Conservation (phyloP, 768 basidiomycete genomes). For the Peribolospora kevripleyi region DNA sequence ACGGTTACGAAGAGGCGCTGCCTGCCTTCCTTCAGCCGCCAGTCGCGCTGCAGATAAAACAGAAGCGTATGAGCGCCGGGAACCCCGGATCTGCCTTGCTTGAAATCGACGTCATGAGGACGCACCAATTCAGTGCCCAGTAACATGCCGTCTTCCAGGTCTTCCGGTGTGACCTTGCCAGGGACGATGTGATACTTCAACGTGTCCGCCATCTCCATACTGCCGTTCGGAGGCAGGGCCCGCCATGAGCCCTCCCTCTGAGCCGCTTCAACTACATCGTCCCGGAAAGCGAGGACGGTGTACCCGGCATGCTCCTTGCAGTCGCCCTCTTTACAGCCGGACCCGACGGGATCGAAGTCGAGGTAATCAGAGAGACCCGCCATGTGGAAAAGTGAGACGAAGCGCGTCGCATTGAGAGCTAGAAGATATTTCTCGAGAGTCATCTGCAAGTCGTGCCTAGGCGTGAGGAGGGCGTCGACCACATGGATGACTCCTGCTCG, state of each 20-base stretch:
- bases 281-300: constrained; percentile 77
- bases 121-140: constrained; percentile 48
- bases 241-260: background rate
- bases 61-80: no score
- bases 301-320: constrained; percentile 22
- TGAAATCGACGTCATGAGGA: no score
- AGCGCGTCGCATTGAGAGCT: constrained; percentile 68
- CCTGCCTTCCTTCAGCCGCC: constrained; percentile 22
- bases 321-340: constrained; percentile 27
- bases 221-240: constrained; percentile 36
- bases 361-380: constrained; percentile 36
- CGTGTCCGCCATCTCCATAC: constrained; percentile 41
- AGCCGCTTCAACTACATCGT: constrained; percentile 39
- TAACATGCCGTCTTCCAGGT: constrained; percentile 47
- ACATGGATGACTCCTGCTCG: constrained; percentile 60
- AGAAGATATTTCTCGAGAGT: constrained; percentile 92
- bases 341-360: constrained; percentile 8
- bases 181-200: constrained; percentile 81
- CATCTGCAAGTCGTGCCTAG: constrained; percentile 44
- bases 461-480: constrained; percentile 56
- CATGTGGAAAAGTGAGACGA: constrained; percentile 67
- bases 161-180: constrained; percentile 43
- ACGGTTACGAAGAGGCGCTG: constrained; percentile 20
- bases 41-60: no score
- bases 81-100: no score